A percentile compares a stretch with the other conserved stretches of the same genome.
These are phyloP conservation scores for Mycena belliarum DNA, from an alignment of 768 basidiomycete species.

Conservation along the genomic window DNA sequence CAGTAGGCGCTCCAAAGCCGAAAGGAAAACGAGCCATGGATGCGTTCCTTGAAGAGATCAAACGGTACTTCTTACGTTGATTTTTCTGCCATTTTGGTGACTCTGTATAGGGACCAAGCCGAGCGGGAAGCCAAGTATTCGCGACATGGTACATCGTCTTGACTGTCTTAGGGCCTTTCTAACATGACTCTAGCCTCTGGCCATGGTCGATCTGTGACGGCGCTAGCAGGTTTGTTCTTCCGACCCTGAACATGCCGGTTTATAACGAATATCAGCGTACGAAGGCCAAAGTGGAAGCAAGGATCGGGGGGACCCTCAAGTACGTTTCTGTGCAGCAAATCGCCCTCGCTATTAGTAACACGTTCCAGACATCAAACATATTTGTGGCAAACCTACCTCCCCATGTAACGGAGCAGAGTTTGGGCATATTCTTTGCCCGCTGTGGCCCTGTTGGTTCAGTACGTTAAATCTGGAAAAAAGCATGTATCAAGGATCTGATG, in stretches of 20 bases:
- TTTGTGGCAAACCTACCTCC: constrained; percentile 93
- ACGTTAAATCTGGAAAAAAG: constrained; percentile 24
- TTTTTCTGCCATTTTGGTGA: constrained; percentile 8
- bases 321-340: constrained; percentile 31
- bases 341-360: neutral
- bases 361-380: constrained; percentile 82
- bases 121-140: constrained; percentile 84
- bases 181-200: constrained; percentile 47
- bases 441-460: constrained; percentile 93
- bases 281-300: constrained; percentile 90
- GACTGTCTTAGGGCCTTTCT: neutral
- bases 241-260: neutral
- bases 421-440: constrained; percentile 91
- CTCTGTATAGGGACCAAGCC: constrained; percentile 79
- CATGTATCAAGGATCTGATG: neutral
- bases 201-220: constrained; percentile 78
- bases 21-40: constrained; percentile 98
- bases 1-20: constrained; percentile 57
- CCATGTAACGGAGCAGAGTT: constrained; percentile 79
- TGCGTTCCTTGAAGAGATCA: constrained; percentile 93
- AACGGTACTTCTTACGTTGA: constrained; percentile 53
- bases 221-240: constrained; percentile 75
- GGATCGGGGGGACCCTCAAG: constrained; percentile 86
- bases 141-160: constrained; percentile 68
- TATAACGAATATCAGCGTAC: constrained; percentile 53